These are phyloP conservation scores for Abrus precatorius DNA, from an alignment of 306 rosid genomes.

Conservation along the genomic window DNA sequence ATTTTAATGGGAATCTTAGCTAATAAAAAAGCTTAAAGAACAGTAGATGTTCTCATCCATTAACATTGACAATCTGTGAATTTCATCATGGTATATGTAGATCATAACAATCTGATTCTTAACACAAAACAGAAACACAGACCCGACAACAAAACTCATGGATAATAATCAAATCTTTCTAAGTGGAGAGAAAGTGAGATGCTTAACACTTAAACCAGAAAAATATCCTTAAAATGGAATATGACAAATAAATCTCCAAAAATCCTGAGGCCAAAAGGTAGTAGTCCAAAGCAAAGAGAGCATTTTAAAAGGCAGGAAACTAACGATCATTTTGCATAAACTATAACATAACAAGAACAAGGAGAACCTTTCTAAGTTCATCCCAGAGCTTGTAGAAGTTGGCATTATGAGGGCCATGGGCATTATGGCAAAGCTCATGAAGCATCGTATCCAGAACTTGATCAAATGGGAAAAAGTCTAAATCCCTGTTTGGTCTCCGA, in stretches of 20 bases:
- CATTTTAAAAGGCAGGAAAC: slow-evolving; percentile 22
- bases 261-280: slow-evolving; percentile 9
- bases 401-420: slow-evolving; percentile 81
- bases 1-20: slow-evolving; percentile 8
- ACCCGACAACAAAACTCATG: background rate
- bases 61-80: background rate
- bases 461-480: slow-evolving; percentile 73
- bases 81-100: slow-evolving; percentile 1
- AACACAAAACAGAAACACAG: background rate
- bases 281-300: slow-evolving; percentile 15
- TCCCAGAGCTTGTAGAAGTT: slow-evolving; percentile 97
- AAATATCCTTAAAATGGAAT: background rate
- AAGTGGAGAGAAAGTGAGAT: slow-evolving; percentile 13
- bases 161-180: background rate
- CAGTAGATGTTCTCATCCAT: slow-evolving; percentile 23
- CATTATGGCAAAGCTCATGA: slow-evolving; percentile 96
- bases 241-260: slow-evolving; percentile 14
- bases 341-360: slow-evolving; percentile 17
- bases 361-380: slow-evolving; percentile 85
- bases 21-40: slow-evolving; percentile 18
- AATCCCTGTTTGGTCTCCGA: slow-evolving; percentile 77
- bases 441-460: slow-evolving; percentile 94
- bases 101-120: slow-evolving; percentile 13
- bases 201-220: slow-evolving; percentile 24
- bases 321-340: slow-evolving; percentile 16